Conservation (phyloP, 495 filamentous ascomycete genomes). For the Cercophora samala region DNA sequence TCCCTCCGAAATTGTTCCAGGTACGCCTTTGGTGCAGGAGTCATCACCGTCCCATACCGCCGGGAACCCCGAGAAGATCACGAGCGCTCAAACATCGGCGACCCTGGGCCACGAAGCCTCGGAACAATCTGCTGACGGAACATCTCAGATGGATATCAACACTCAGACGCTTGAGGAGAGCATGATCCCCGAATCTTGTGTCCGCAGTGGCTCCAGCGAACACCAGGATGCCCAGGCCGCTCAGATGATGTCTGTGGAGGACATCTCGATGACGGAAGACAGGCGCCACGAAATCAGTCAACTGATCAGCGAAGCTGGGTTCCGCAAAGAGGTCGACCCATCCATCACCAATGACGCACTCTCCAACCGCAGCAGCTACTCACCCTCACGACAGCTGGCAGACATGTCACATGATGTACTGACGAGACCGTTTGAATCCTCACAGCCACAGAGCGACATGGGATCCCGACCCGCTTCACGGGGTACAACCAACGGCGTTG, state of each 20-base stretch:
- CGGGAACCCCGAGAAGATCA: not conserved
- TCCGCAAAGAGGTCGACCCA: constrained; percentile 25
- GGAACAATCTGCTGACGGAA: constrained; percentile 12
- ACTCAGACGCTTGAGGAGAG: constrained; percentile 15
- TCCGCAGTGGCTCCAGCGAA: constrained; percentile 11
- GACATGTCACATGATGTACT: constrained; percentile 23
- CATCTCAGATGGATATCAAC: constrained; percentile 9
- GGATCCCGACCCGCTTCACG: constrained; percentile 3
- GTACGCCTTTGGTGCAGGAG: not conserved
- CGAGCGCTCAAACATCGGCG: constrained; percentile 7
- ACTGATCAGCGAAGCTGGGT: constrained; percentile 28
- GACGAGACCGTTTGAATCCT: not conserved
- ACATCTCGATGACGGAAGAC: constrained; percentile 25
- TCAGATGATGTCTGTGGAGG: constrained; percentile 5
- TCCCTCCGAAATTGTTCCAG: constrained; percentile 3
- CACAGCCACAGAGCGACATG: constrained; percentile 3
- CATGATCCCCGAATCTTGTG: constrained; percentile 16
- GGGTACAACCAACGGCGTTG: constrained; percentile 14
- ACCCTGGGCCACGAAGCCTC: constrained; percentile 20
- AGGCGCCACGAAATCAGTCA: constrained; percentile 26
- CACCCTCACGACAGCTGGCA: constrained; percentile 30
- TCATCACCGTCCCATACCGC: not conserved
- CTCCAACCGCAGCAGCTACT: constrained; percentile 25
- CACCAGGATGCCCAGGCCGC: constrained; percentile 4
- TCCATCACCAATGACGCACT: constrained; percentile 13